Evolutionary conservation across 257 asterid genomes (phyloP), one percentile per base, ranked within the genome.

Genomic region (Nicotiana benthamiana): DNA sequence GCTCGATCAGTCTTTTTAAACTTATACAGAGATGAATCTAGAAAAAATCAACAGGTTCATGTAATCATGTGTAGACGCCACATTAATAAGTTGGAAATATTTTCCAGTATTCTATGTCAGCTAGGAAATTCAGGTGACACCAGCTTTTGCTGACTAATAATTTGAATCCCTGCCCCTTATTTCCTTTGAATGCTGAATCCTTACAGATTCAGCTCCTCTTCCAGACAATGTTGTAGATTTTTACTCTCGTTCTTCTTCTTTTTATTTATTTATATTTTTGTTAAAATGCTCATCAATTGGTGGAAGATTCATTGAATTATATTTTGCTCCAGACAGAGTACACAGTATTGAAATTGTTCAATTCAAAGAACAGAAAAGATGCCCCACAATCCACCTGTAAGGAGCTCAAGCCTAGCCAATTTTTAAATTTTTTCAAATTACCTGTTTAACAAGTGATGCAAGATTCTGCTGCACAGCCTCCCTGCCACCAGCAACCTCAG

Each of bases 401-500:
- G 7, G 22, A 10, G 53, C 57, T 40, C 77, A 36, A 68, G 20
- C 13, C 56, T 40, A 22, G 77, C 3, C 0, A 46, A 13, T 13
- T 72, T 13, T 11, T 11, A 13, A 13, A 12, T 12, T 22, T 67
- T 66, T 34, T 11, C 68, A 48, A 79, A 36, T 83, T 85, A 91
- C 99, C 98, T 93, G 99, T 82, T 86, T 90, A 86, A 83, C 86
- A 60, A 95, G 90, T 85, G 81, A 82, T 56, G 88, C 81, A 85
- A 95, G 94, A 82, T 93, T 90, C 86, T 89, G 89, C 79, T 79
- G 90, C 84, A 92, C 93, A 1, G 96, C 97, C 56, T 80, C 77
- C 84, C 85, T 91, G 79, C 99, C 99, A 30, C 99, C 99, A 78
- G 74, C 80, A 36, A 95, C 94, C 82, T 93, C 90, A 63, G 93